A percentile compares a stretch with the other conserved stretches of the same genome.
Evolutionary conservation across 106 monocot genomes (phyloP).

Genomic region (Dendrobium chrysotoxum): DNA sequence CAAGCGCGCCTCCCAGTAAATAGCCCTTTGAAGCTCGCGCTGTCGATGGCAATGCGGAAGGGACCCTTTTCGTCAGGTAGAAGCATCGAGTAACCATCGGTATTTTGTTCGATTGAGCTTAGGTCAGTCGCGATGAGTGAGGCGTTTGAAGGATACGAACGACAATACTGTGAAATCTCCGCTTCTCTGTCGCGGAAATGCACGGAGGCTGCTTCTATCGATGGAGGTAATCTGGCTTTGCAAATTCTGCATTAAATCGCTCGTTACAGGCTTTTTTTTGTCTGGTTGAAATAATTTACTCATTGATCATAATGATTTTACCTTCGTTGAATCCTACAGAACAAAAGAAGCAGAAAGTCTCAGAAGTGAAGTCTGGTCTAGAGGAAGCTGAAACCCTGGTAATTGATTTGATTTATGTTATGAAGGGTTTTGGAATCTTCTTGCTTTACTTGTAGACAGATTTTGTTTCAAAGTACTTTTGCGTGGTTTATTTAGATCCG

Average conservation of each 20-base stretch:
- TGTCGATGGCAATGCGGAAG: too few species aligned
- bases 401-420: slow-evolving; percentile 10
- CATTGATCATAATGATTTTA: neutral
- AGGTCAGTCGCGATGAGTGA: slow-evolving; percentile 39
- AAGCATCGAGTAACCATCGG: neutral
- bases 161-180: slow-evolving; percentile 74
- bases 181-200: slow-evolving; percentile 62
- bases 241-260: too few species aligned
- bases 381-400: slow-evolving; percentile 87
- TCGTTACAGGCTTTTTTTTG: too few species aligned
- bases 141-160: slow-evolving; percentile 73
- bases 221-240: slow-evolving; percentile 40
- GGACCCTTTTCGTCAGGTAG: too few species aligned
- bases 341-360: slow-evolving; percentile 83
- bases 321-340: slow-evolving; percentile 34
- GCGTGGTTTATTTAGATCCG: slow-evolving; percentile 35
- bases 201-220: slow-evolving; percentile 34
- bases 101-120: neutral
- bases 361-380: slow-evolving; percentile 64
- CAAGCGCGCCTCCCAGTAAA: too few species aligned
- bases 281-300: neutral
- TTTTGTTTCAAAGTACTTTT: neutral
- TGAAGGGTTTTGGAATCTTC: neutral
- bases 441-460: neutral
- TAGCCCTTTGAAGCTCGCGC: too few species aligned